Conservation (phyloP, 441 rosid species). For the Populus hybrid region DNA sequence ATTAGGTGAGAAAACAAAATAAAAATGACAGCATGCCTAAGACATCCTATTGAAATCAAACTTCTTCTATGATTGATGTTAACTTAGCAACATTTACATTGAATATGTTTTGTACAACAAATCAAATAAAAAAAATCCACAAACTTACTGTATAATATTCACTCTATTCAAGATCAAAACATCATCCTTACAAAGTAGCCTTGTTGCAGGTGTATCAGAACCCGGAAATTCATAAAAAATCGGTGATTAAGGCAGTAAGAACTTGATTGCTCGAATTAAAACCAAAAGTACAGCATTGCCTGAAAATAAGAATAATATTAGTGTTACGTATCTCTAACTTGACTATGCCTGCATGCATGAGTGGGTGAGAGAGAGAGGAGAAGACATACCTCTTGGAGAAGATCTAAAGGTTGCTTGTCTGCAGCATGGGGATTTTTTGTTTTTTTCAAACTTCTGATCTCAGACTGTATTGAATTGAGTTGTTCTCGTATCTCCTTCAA, state of each 20-base stretch:
- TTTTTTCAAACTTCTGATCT: conserved; percentile 45
- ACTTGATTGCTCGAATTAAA: conserved; percentile 29
- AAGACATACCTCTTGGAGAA: conserved; percentile 47
- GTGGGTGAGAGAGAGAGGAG: not conserved
- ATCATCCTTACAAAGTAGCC: not conserved
- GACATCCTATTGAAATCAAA: not conserved
- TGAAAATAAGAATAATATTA: conserved; percentile 29
- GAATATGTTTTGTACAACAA: not conserved
- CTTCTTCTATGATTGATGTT: conserved; percentile 1
- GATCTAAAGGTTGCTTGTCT: conserved; percentile 31
- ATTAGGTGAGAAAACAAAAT: not conserved
- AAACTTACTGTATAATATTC: not conserved
- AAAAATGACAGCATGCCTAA: conserved; percentile 4
- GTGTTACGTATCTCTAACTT: not conserved
- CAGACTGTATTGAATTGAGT: conserved; percentile 55
- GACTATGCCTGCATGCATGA: not conserved
- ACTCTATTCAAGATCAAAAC: not conserved
- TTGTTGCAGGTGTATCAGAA: not conserved
- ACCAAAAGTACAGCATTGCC: conserved; percentile 89
- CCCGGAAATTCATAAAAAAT: not conserved
- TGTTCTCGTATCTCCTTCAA: conserved; percentile 65
- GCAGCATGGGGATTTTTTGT: conserved; percentile 28
- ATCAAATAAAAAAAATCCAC: not conserved
- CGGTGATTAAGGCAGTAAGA: not conserved
- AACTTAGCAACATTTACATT: not conserved